phyloP scores from a whole-genome alignment of 495 filamentous ascomycete genomes.

The Tuber magnatum region DNA sequence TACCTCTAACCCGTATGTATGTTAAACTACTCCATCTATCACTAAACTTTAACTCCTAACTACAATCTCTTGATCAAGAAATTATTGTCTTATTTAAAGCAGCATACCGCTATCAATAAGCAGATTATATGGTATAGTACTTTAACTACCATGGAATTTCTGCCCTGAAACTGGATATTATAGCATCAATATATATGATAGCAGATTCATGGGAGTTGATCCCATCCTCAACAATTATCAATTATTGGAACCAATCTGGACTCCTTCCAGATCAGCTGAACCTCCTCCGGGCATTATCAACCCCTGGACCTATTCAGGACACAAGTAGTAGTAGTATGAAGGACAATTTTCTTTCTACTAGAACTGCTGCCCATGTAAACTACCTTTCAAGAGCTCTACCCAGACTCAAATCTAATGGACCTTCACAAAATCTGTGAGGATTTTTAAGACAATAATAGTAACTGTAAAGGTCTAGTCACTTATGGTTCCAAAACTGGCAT shows the following conservation, averaged over 20 bases:
- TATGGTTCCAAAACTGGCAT: background rate
- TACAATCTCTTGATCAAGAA: slow-evolving; percentile 26
- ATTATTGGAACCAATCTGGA: too few species aligned
- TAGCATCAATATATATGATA: too few species aligned
- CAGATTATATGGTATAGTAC: too few species aligned
- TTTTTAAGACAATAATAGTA: background rate
- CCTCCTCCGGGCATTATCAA: too few species aligned
- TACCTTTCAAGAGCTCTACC: background rate
- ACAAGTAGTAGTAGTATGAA: background rate
- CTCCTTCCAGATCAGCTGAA: too few species aligned
- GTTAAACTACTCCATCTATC: slow-evolving; percentile 32
- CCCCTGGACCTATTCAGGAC: background rate
- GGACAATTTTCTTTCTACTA: background rate
- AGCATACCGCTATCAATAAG: background rate
- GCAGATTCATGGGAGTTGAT: too few species aligned
- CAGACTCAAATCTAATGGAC: background rate
- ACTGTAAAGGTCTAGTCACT: background rate
- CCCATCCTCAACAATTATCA: too few species aligned
- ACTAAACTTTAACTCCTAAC: slow-evolving; percentile 23
- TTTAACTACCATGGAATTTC: too few species aligned
- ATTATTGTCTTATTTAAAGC: slow-evolving; percentile 28
- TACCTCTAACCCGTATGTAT: slow-evolving; percentile 24
- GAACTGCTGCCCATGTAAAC: background rate
- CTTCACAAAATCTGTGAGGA: background rate
- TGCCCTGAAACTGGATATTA: too few species aligned